A percentile compares a stretch with the other conserved stretches of the same genome.
Evolutionary conservation across 1,139 yeast genomes (phyloP).

Genomic region (Kodamaea ohmeri): DNA sequence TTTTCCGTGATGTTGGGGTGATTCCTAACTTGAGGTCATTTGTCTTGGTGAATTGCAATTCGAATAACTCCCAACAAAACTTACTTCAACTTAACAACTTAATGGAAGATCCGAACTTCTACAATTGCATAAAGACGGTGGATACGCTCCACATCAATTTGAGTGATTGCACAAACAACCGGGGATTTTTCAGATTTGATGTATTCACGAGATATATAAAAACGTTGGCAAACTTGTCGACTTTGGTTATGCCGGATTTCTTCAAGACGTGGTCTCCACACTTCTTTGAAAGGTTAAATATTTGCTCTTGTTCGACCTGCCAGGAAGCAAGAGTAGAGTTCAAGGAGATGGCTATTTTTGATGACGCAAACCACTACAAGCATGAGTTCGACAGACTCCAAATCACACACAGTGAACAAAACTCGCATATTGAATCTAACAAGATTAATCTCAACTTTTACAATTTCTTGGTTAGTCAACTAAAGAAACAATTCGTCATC

Average conservation of each 20-base stretch:
- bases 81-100: slow-evolving; percentile 21
- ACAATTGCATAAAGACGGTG: slow-evolving; percentile 14
- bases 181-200: slow-evolving; percentile 12
- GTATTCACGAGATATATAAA: slow-evolving; percentile 13
- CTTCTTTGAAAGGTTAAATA: slow-evolving; percentile 20
- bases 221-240: slow-evolving; percentile 14
- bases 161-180: slow-evolving; percentile 21
- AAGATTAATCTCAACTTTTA: slow-evolving; percentile 20
- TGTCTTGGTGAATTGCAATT: slow-evolving; percentile 25
- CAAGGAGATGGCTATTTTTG: slow-evolving; percentile 17
- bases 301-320: slow-evolving; percentile 23
- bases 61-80: slow-evolving; percentile 19
- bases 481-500: slow-evolving; percentile 23
- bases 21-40: slow-evolving; percentile 18
- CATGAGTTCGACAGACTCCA: slow-evolving; percentile 18
- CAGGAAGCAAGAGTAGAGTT: slow-evolving; percentile 17
- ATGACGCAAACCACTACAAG: slow-evolving; percentile 19
- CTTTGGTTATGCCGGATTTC: slow-evolving; percentile 26
- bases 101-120: slow-evolving; percentile 16
- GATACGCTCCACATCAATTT: slow-evolving; percentile 22
- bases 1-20: slow-evolving; percentile 19
- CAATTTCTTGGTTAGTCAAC: slow-evolving; percentile 19
- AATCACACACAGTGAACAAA: slow-evolving; percentile 6
- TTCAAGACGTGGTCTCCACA: slow-evolving; percentile 24
- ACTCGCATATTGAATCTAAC: slow-evolving; percentile 12